Conservation (phyloP, 768 basidiomycete genomes). For the Boletus rubroflammeus region DNA sequence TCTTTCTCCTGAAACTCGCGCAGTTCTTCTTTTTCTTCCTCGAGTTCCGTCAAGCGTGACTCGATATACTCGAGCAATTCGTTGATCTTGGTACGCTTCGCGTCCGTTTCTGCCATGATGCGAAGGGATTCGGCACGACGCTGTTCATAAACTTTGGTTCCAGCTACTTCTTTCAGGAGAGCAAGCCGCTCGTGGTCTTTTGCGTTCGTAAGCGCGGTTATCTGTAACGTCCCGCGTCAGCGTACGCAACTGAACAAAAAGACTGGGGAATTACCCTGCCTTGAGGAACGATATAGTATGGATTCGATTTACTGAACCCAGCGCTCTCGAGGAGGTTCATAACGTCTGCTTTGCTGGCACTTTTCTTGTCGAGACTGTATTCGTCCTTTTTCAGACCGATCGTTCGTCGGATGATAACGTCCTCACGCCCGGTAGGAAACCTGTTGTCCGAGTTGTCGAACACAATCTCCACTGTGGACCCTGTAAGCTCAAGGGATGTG, state of each 20-base stretch:
- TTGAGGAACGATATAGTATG: constrained; percentile 99
- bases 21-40: constrained; percentile 97
- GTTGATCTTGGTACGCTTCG: constrained; percentile 86
- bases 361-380: constrained; percentile 95
- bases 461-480: constrained; percentile 69
- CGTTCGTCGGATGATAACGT: constrained; percentile 85
- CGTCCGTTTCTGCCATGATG: constrained; percentile 95
- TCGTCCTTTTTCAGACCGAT: constrained; percentile 99
- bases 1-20: constrained; percentile 97
- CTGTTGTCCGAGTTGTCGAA: constrained; percentile 95
- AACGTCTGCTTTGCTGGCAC: constrained; percentile 92
- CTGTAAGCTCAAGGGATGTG: neutral
- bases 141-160: constrained; percentile 97
- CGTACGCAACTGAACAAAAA: neutral
- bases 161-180: constrained; percentile 96
- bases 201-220: constrained; percentile 94
- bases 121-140: constrained; percentile 87
- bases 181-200: constrained; percentile 93
- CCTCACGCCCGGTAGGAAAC: constrained; percentile 88
- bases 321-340: constrained; percentile 97
- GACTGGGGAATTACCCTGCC: constrained; percentile 64
- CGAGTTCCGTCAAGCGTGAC: constrained; percentile 82
- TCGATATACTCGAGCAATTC: constrained; percentile 91
- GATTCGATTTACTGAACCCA: constrained; percentile 97
- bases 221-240: constrained; percentile 44